phyloP scores from a whole-genome alignment of 2,329 filamentous ascomycete species.

The Paecilomyces fulvus region DNA sequence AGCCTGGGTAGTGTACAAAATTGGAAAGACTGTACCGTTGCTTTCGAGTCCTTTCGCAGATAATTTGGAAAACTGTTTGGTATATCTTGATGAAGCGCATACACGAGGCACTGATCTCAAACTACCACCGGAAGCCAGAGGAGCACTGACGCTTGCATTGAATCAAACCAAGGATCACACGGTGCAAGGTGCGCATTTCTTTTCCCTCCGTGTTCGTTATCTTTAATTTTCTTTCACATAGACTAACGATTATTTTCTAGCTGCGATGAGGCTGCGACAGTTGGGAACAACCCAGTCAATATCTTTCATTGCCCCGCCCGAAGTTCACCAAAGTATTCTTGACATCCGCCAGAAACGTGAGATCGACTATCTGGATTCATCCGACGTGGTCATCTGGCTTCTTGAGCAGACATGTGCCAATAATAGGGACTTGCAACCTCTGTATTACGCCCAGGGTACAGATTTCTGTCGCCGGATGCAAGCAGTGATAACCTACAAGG shows the following conservation, averaged over 20 bases:
- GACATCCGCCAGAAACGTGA: slow-evolving; percentile 32
- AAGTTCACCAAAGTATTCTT: slow-evolving; percentile 54
- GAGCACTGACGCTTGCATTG: slow-evolving; percentile 49
- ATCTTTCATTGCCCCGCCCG: slow-evolving; percentile 46
- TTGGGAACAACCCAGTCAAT: slow-evolving; percentile 50
- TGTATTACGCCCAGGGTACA: slow-evolving; percentile 52
- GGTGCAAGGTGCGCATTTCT: slow-evolving; percentile 44
- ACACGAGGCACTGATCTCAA: slow-evolving; percentile 54
- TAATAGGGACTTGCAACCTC: slow-evolving; percentile 50
- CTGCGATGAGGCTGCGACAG: slow-evolving; percentile 58
- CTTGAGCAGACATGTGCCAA: slow-evolving; percentile 54
- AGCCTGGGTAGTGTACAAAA: slow-evolving; percentile 37
- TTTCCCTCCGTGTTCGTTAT: neutral
- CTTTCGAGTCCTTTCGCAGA: slow-evolving; percentile 48
- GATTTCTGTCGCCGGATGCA: slow-evolving; percentile 53
- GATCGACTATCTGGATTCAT: slow-evolving; percentile 32
- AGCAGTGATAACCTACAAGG: slow-evolving; percentile 35
- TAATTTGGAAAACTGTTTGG: slow-evolving; percentile 43
- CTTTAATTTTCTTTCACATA: slow-evolving; percentile 1
- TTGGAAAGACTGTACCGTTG: slow-evolving; percentile 35
- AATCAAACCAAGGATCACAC: slow-evolving; percentile 53
- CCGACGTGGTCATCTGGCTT: slow-evolving; percentile 53
- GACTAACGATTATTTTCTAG: slow-evolving; percentile 24
- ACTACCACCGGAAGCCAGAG: slow-evolving; percentile 40
- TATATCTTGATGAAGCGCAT: slow-evolving; percentile 55